These are phyloP conservation scores for Reutealis trisperma DNA, from an alignment of 345 rosid species.

Conservation along the genomic window DNA sequence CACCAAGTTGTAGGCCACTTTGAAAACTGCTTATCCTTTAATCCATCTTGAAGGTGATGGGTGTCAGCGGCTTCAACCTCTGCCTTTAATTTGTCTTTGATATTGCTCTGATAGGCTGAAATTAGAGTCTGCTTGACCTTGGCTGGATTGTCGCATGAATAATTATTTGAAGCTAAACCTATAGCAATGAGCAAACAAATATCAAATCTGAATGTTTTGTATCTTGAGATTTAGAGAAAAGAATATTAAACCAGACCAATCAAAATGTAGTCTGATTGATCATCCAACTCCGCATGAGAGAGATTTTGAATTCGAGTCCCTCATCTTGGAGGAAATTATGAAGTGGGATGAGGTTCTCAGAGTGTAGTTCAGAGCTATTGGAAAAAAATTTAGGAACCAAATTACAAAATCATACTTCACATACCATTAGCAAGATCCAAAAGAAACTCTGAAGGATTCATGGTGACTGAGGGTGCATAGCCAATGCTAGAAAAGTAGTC, in stretches of 20 bases:
- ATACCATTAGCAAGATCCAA: constrained; percentile 58
- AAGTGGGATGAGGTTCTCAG: no score
- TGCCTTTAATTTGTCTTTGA: constrained; percentile 36
- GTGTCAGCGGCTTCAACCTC: constrained; percentile 31
- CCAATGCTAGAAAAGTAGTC: constrained; percentile 53
- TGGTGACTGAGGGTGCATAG: constrained; percentile 40
- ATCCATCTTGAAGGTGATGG: constrained; percentile 4
- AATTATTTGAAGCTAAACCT: constrained; percentile 44
- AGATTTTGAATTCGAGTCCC: no score
- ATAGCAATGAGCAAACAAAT: neutral
- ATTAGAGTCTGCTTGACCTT: constrained; percentile 38
- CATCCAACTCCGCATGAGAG: no score
- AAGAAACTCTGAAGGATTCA: constrained; percentile 62
- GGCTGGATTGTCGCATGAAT: constrained; percentile 31
- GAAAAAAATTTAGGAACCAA: neutral
- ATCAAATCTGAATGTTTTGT: no score
- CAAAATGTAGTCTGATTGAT: no score
- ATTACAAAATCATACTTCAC: neutral
- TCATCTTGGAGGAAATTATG: no score
- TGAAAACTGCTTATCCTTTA: constrained; percentile 21
- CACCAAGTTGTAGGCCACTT: constrained; percentile 58
- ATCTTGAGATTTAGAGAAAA: no score
- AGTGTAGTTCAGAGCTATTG: no score
- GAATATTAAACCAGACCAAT: no score
- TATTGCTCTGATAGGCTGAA: constrained; percentile 38